These are phyloP conservation scores for Emericellopsis atlantica DNA, from an alignment of 2,329 filamentous ascomycete species.

Conservation along the genomic window DNA sequence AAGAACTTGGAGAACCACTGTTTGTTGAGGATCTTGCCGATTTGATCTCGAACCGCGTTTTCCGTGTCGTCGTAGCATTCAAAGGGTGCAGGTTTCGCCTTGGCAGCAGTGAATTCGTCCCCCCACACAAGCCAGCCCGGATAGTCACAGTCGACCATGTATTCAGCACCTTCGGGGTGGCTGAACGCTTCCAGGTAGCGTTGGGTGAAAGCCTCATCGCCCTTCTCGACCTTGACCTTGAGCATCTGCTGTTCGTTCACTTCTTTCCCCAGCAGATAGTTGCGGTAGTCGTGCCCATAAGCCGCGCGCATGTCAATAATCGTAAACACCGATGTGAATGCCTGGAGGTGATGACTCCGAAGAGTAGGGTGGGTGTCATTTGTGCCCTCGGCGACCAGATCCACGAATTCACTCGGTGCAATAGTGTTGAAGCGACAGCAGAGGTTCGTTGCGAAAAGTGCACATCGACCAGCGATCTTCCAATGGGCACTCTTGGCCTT, in stretches of 20 bases:
- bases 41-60: conserved; percentile 57
- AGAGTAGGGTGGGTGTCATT: conserved; percentile 86
- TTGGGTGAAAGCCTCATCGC: conserved; percentile 67
- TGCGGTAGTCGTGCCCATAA: conserved; percentile 76
- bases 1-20: conserved; percentile 86
- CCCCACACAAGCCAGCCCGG: conserved; percentile 97
- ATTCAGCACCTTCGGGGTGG: conserved; percentile 54
- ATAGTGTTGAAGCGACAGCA: conserved; percentile 86
- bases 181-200: conserved; percentile 70
- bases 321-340: conserved; percentile 66
- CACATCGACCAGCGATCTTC: conserved; percentile 87
- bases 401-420: conserved; percentile 68
- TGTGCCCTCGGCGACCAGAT: conserved; percentile 69
- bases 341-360: conserved; percentile 67
- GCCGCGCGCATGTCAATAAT: conserved; percentile 76
- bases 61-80: conserved; percentile 72
- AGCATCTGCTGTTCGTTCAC: conserved; percentile 60
- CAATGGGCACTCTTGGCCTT: conserved; percentile 74
- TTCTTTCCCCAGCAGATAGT: conserved; percentile 74
- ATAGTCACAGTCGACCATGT: conserved; percentile 84
- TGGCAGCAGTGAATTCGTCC: conserved; percentile 70
- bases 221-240: conserved; percentile 56
- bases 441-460: conserved; percentile 81
- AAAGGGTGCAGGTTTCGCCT: conserved; percentile 56
- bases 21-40: conserved; percentile 67